These are phyloP conservation scores for Magnaporthiopsis incrustans DNA, from an alignment of 2,329 filamentous ascomycete genomes.

Conservation along the genomic window DNA sequence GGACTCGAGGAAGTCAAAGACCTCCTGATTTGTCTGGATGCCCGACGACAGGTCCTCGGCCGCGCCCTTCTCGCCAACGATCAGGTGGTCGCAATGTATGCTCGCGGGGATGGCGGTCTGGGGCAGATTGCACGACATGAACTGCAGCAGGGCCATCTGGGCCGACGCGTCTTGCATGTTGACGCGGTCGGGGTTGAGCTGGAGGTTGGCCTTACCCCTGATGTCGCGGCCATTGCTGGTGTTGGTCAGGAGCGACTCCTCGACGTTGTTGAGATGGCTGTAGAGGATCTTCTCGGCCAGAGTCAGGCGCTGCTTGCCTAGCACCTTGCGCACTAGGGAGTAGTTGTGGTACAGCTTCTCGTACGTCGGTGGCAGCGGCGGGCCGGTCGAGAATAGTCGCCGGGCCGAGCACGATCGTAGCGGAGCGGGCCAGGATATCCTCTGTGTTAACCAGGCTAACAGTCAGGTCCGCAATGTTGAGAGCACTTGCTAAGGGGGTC, in stretches of 20 bases:
- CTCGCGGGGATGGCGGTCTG: constrained; percentile 89
- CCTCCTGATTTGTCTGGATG: constrained; percentile 88
- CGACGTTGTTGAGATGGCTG: constrained; percentile 82
- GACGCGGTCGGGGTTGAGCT: constrained; percentile 93
- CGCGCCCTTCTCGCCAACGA: constrained; percentile 87
- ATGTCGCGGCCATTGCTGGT: constrained; percentile 80
- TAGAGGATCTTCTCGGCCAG: constrained; percentile 98
- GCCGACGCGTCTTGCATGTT: constrained; percentile 99
- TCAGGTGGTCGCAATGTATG: constrained; percentile 98
- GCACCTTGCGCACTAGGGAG: constrained; percentile 62
- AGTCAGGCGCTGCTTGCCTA: constrained; percentile 63
- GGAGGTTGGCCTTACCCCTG: constrained; percentile 83
- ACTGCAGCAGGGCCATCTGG: constrained; percentile 96
- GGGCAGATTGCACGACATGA: constrained; percentile 92
- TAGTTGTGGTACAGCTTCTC: constrained; percentile 72
- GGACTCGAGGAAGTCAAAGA: constrained; percentile 94
- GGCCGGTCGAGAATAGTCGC: constrained; percentile 30
- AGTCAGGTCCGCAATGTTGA: background rate
- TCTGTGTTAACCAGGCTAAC: constrained; percentile 14
- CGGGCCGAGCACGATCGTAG: constrained; percentile 20
- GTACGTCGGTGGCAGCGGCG: constrained; percentile 61
- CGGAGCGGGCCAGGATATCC: constrained; percentile 27
- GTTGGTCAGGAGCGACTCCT: constrained; percentile 75
- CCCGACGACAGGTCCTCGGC: constrained; percentile 76
- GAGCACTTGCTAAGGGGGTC: constrained; percentile 6